Percentiles rank a stretch among this genome's conserved stretches.
These are phyloP conservation scores for Phoenix dactylifera DNA, from an alignment of 176 grass and related monocot species.

Conservation along the genomic window DNA sequence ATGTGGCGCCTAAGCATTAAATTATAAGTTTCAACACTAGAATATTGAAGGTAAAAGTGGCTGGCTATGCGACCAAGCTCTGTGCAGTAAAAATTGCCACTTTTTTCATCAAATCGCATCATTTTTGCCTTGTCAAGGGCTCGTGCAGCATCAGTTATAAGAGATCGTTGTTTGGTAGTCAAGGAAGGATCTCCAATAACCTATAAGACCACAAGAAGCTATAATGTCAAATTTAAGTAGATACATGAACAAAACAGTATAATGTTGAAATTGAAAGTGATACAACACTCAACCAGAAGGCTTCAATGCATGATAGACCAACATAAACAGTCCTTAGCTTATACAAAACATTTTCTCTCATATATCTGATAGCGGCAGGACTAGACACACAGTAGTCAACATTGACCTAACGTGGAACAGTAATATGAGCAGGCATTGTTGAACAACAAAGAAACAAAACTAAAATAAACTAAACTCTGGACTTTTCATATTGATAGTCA, in stretches of 20 bases:
- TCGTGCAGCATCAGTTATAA: conserved; percentile 87
- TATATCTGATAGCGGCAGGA: too few relatives aligned
- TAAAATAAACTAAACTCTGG: too few relatives aligned
- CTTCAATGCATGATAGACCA: too few relatives aligned
- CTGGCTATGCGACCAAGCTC: conserved; percentile 95
- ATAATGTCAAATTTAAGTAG: conserved; percentile 12
- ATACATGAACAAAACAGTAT: background rate
- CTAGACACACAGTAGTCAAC: too few relatives aligned
- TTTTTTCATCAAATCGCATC: conserved; percentile 98
- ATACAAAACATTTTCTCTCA: too few relatives aligned
- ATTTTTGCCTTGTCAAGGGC: conserved; percentile 94
- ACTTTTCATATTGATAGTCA: too few relatives aligned
- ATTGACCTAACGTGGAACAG: too few relatives aligned
- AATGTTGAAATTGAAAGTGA: too few relatives aligned
- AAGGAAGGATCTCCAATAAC: conserved; percentile 82
- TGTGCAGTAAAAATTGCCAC: conserved; percentile 98
- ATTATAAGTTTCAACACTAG: conserved; percentile 92
- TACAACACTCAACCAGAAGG: too few relatives aligned
- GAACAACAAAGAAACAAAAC: too few relatives aligned
- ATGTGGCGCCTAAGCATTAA: conserved; percentile 92
- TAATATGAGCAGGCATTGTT: too few relatives aligned
- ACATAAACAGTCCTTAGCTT: too few relatives aligned
- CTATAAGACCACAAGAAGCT: conserved; percentile 19
- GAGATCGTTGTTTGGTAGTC: conserved; percentile 64
- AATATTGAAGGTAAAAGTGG: conserved; percentile 96